A percentile compares a stretch with the other conserved stretches of the same genome.
These are phyloP conservation scores for Leptographium lundbergii DNA, from an alignment of 2,329 filamentous ascomycete genomes.

Conservation along the genomic window DNA sequence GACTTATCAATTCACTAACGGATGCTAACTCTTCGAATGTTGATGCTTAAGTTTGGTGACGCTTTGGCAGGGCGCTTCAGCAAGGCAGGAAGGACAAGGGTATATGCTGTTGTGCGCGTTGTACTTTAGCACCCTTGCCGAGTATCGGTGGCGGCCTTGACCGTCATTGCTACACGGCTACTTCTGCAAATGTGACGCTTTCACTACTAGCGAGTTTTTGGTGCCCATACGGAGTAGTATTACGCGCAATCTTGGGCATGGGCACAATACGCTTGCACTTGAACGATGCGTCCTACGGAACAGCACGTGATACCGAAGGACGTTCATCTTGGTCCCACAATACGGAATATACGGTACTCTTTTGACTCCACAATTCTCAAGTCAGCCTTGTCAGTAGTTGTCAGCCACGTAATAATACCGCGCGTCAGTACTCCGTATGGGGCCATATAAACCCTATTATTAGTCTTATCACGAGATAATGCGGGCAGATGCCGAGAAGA, in stretches of 20 bases:
- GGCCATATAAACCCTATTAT: neutral
- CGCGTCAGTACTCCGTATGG: neutral
- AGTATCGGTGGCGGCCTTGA: neutral
- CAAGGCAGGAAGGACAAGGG: neutral
- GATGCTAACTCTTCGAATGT: neutral
- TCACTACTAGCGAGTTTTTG: neutral
- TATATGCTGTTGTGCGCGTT: neutral
- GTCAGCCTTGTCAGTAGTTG: neutral
- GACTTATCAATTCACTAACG: neutral
- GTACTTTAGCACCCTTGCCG: neutral
- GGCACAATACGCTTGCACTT: too few species aligned
- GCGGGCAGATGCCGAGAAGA: neutral
- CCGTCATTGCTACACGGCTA: neutral
- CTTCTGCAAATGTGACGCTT: neutral
- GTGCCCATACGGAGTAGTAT: neutral
- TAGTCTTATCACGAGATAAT: neutral
- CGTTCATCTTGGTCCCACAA: neutral
- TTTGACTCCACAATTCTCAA: neutral
- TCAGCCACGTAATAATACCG: neutral
- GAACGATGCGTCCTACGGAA: neutral
- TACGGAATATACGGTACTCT: neutral
- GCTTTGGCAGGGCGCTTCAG: neutral
- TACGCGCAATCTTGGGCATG: too few species aligned
- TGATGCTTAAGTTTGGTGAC: neutral
- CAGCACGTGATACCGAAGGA: neutral